Evolutionary conservation across 116 monocot genomes (phyloP).

Genomic region (Papilionanthe hybrid): DNA sequence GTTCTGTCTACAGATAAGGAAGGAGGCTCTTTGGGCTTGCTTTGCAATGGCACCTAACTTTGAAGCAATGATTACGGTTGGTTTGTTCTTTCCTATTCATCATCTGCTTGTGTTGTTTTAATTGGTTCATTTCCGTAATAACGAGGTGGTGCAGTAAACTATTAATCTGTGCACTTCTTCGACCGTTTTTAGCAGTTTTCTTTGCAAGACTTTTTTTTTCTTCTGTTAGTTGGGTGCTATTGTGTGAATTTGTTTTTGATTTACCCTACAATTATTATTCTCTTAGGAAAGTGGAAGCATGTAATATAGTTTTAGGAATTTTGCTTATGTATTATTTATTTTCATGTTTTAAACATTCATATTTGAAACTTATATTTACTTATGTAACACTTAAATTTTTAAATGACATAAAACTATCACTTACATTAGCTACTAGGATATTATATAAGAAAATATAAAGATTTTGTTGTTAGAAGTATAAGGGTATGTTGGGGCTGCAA

Average conservation of each 20-base stretch:
- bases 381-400: too few relatives aligned
- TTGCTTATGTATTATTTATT: too few relatives aligned
- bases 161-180: neutral
- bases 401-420: too few relatives aligned
- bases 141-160: neutral
- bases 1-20: constrained; percentile 53
- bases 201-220: neutral
- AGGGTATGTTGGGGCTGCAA: too few relatives aligned
- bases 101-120: neutral
- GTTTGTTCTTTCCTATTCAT: constrained; percentile 17
- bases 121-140: constrained; percentile 5
- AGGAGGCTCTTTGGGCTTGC: constrained; percentile 94
- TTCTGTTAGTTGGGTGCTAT: neutral
- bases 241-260: neutral
- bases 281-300: neutral
- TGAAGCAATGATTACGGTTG: constrained; percentile 89
- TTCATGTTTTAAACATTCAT: too few relatives aligned
- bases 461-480: too few relatives aligned
- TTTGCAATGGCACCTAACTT: constrained; percentile 81
- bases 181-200: neutral
- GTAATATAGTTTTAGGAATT: too few relatives aligned
- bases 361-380: too few relatives aligned
- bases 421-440: too few relatives aligned
- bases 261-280: neutral
- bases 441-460: too few relatives aligned